Conservation (phyloP, 1,139 yeast species). For the Magnusiomyces tetraspermus region DNA sequence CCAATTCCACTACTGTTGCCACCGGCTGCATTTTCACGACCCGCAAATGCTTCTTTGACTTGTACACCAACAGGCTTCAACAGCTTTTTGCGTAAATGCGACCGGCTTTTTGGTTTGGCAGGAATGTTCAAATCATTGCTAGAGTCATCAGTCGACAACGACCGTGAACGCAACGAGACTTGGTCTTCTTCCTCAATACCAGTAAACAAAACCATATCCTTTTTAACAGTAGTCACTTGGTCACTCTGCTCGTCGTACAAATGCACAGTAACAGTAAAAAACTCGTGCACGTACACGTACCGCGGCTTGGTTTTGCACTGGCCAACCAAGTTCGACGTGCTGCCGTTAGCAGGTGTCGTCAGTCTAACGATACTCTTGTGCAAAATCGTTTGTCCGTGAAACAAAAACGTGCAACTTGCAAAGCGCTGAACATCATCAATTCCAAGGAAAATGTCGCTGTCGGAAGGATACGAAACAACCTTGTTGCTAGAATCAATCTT, state of each 20-base stretch:
- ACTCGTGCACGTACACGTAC: neutral
- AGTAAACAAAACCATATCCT: constrained; percentile 1
- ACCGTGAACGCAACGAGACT: neutral
- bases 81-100: neutral
- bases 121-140: neutral
- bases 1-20: too few species aligned
- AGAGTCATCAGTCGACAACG: neutral
- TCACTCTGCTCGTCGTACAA: neutral
- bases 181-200: neutral
- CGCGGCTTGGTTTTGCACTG: neutral
- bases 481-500: neutral
- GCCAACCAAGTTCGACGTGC: neutral
- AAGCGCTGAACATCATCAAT: neutral
- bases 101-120: neutral
- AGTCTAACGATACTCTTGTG: neutral
- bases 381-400: neutral
- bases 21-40: neutral
- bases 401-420: neutral
- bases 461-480: neutral
- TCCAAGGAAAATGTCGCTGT: neutral
- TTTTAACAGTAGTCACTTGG: neutral
- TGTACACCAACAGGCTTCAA: neutral
- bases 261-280: neutral
- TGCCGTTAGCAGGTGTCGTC: neutral
- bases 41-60: neutral